phyloP scores from a whole-genome alignment of 1,139 yeast genomes.

The Geotrichum reessii region DNA sequence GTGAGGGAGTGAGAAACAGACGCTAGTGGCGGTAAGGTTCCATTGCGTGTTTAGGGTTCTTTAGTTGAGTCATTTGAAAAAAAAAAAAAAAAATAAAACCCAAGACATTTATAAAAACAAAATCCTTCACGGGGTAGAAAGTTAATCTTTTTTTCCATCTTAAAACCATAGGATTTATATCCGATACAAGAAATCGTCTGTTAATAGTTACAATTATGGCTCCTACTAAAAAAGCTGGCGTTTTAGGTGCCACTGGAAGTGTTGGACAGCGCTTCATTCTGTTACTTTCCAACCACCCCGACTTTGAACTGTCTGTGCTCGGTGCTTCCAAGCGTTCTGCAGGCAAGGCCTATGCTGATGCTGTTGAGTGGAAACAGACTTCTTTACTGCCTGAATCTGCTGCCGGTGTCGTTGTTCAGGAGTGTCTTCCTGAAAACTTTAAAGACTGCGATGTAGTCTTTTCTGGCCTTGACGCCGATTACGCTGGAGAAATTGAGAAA shows the following conservation, averaged over 20 bases:
- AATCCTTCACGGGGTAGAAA: no score
- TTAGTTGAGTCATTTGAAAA: constrained; percentile 3
- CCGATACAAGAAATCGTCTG: no score
- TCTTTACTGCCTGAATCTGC: constrained; percentile 68
- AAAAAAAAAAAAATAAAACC: background rate
- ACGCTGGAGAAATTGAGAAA: constrained; percentile 85
- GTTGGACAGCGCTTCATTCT: constrained; percentile 96
- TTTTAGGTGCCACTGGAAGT: constrained; percentile 94
- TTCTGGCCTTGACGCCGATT: constrained; percentile 90
- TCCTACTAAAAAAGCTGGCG: constrained; percentile 48
- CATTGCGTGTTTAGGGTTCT: background rate
- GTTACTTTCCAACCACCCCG: constrained; percentile 79
- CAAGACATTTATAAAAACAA: no score
- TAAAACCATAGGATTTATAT: no score
- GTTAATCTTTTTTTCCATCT: no score
- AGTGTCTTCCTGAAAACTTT: constrained; percentile 71
- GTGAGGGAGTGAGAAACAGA: background rate
- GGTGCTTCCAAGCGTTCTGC: constrained; percentile 96
- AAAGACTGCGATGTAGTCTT: constrained; percentile 89
- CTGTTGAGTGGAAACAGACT: constrained; percentile 94
- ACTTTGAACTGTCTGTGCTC: constrained; percentile 73
- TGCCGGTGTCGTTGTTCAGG: constrained; percentile 57
- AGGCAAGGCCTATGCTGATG: constrained; percentile 78
- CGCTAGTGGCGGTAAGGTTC: background rate
- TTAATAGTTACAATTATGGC: constrained; percentile 14